A percentile compares a stretch with the other conserved stretches of the same genome.
Evolutionary conservation across 495 filamentous ascomycete species (phyloP).

Genomic region (Lasiosphaeria hispida): DNA sequence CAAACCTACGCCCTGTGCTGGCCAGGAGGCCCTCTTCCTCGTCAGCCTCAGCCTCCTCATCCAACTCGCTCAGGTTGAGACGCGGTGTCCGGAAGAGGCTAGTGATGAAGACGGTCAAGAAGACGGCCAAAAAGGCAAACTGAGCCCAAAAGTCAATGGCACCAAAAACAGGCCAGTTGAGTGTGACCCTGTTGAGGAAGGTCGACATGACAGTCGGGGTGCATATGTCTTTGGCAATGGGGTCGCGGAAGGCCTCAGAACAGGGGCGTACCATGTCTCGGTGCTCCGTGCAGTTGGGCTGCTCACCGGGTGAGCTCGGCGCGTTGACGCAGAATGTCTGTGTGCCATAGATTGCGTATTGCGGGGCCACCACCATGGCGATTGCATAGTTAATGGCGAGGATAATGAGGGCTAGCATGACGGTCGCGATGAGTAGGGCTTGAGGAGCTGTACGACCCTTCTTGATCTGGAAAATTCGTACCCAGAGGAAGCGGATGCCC

Average conservation of each 20-base stretch:
- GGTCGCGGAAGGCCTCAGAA: slow-evolving; percentile 64
- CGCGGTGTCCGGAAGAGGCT: slow-evolving; percentile 77
- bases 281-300: slow-evolving; percentile 78
- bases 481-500: slow-evolving; percentile 94
- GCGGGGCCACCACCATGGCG: slow-evolving; percentile 86
- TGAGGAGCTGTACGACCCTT: slow-evolving; percentile 87
- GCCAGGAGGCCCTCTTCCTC: slow-evolving; percentile 92
- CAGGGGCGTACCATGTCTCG: slow-evolving; percentile 73
- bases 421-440: slow-evolving; percentile 85
- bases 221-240: slow-evolving; percentile 70
- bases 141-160: slow-evolving; percentile 92
- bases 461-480: slow-evolving; percentile 84
- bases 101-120: slow-evolving; percentile 71
- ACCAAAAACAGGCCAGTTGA: slow-evolving; percentile 97
- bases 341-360: slow-evolving; percentile 91
- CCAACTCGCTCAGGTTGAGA: slow-evolving; percentile 68
- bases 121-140: slow-evolving; percentile 82
- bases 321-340: slow-evolving; percentile 85
- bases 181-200: slow-evolving; percentile 88
- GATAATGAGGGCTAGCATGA: slow-evolving; percentile 83
- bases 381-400: slow-evolving; percentile 89
- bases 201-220: slow-evolving; percentile 87
- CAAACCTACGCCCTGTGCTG: slow-evolving; percentile 72
- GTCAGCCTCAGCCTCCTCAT: slow-evolving; percentile 88
- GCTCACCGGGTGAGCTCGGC: slow-evolving; percentile 51